Evolutionary conservation across 805 yeast species (phyloP).

Genomic region (Brettanomyces custersianus): DNA sequence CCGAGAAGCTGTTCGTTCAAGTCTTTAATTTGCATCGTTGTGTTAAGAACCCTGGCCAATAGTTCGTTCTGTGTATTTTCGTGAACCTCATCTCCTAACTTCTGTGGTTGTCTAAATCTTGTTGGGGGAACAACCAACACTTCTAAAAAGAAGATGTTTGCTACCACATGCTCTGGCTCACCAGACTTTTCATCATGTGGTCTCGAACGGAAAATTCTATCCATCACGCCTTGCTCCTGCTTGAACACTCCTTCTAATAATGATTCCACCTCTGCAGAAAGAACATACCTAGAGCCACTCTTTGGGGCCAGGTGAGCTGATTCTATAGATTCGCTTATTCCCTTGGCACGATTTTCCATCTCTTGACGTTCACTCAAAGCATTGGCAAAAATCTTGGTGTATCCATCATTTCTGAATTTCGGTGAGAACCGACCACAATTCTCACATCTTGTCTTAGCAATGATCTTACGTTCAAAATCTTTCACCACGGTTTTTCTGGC

Average conservation of each 20-base stretch:
- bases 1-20: slow-evolving; percentile 74
- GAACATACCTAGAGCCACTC: slow-evolving; percentile 74
- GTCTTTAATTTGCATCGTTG: slow-evolving; percentile 77
- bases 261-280: slow-evolving; percentile 81
- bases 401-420: slow-evolving; percentile 89
- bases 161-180: slow-evolving; percentile 34
- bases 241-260: slow-evolving; percentile 67
- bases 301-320: slow-evolving; percentile 41
- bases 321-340: slow-evolving; percentile 47
- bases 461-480: slow-evolving; percentile 64
- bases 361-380: slow-evolving; percentile 76
- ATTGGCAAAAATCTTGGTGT: slow-evolving; percentile 83
- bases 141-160: slow-evolving; percentile 87
- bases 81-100: slow-evolving; percentile 92
- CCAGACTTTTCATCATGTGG: slow-evolving; percentile 31
- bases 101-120: slow-evolving; percentile 92
- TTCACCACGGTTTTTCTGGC: slow-evolving; percentile 70
- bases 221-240: slow-evolving; percentile 60
- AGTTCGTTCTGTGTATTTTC: slow-evolving; percentile 91
- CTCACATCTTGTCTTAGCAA: slow-evolving; percentile 82
- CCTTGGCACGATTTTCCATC: slow-evolving; percentile 75
- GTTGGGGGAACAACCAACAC: slow-evolving; percentile 93
- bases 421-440: slow-evolving; percentile 97
- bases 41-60: slow-evolving; percentile 67
- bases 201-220: slow-evolving; percentile 72